phyloP scores from a whole-genome alignment of 805 yeast genomes.

The Nakazawaea ambrosiae region DNA sequence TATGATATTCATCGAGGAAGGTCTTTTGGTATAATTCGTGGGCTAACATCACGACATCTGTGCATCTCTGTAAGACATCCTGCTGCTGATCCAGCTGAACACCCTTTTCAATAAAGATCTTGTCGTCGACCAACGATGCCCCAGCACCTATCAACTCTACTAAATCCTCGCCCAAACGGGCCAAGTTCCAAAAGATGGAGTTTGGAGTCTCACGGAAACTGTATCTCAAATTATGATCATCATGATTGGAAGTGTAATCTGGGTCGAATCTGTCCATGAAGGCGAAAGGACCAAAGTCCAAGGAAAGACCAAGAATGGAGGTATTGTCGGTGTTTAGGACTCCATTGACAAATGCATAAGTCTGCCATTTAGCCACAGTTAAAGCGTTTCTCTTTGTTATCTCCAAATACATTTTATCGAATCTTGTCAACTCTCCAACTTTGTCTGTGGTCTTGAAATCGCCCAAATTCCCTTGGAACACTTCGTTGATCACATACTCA shows the following conservation, averaged over 20 bases:
- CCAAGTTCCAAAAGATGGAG: conserved; percentile 89
- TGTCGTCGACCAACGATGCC: conserved; percentile 37
- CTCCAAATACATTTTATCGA: conserved; percentile 67
- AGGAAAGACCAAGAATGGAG: conserved; percentile 76
- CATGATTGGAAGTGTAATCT: conserved; percentile 81
- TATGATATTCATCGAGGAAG: conserved; percentile 53
- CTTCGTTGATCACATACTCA: conserved; percentile 64
- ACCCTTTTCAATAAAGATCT: conserved; percentile 32
- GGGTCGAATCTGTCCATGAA: conserved; percentile 84
- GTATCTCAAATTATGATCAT: conserved; percentile 67
- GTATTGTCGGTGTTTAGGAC: conserved; percentile 94
- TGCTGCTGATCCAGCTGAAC: conserved; percentile 44
- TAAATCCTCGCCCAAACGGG: conserved; percentile 75
- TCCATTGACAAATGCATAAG: conserved; percentile 90
- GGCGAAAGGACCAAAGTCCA: conserved; percentile 95
- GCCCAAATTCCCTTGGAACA: conserved; percentile 33
- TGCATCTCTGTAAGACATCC: conserved; percentile 52
- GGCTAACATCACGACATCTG: conserved; percentile 52
- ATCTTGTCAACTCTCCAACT: conserved; percentile 41
- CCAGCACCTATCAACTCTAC: conserved; percentile 80
- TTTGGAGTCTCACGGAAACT: conserved; percentile 80
- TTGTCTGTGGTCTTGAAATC: conserved; percentile 19
- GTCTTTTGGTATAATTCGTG: conserved; percentile 59
- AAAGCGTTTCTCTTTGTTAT: conserved; percentile 68
- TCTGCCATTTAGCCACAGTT: conserved; percentile 79